phyloP scores from a whole-genome alignment of 2,329 filamentous ascomycete genomes.

The Anisogramma anomala region DNA sequence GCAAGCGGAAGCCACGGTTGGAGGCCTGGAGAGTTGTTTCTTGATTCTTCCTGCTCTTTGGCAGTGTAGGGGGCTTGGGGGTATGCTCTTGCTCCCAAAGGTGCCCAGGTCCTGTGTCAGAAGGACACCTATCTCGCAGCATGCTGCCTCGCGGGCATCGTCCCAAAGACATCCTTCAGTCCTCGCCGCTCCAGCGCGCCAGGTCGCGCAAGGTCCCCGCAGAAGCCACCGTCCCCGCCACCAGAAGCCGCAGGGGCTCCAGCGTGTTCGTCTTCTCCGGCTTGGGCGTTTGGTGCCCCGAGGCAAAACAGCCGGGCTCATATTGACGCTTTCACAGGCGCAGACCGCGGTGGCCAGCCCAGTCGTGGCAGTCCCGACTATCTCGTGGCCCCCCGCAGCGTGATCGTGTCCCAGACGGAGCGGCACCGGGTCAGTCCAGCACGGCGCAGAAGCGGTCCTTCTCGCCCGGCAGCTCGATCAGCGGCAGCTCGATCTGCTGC shows the following conservation, averaged over 20 bases:
- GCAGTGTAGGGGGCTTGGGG: no score
- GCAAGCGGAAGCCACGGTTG: background rate
- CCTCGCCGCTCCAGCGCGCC: background rate
- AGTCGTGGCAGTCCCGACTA: background rate
- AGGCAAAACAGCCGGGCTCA: background rate
- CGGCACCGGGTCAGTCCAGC: conserved; percentile 23
- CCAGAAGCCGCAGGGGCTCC: background rate
- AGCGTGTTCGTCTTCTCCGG: background rate
- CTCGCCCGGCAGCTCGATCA: conserved; percentile 12
- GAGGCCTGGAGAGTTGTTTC: no score
- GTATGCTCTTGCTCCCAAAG: no score
- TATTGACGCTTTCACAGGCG: background rate
- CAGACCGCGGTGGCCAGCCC: background rate
- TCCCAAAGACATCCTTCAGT: background rate
- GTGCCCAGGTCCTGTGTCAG: no score
- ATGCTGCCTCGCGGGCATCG: background rate
- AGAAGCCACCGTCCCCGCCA: background rate
- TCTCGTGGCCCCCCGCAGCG: background rate
- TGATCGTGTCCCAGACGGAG: conserved; percentile 5
- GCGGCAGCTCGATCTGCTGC: conserved; percentile 19
- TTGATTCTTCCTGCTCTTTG: no score
- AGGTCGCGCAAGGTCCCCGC: background rate
- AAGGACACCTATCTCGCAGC: background rate
- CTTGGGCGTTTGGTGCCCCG: background rate
- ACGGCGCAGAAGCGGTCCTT: conserved; percentile 20